Evolutionary conservation across 257 asterid genomes (phyloP), one percentile per base, ranked within the genome.

Genomic region (Gentiana straminea): DNA sequence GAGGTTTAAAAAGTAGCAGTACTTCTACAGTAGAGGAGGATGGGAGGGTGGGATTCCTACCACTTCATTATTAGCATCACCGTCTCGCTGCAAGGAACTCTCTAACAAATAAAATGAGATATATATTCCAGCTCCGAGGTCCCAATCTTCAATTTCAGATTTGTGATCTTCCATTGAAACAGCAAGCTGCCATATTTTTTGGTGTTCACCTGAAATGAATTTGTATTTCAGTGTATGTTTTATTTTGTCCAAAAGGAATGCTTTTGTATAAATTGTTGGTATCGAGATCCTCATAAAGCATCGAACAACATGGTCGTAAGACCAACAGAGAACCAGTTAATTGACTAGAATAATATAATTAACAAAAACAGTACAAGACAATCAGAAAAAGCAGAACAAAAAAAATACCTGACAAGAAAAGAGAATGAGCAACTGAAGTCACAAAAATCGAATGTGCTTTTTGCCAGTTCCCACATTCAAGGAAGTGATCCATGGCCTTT

Each of bases 71-170:
- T 74, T 73, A 64, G 86, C 61, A 66, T 61, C 68, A 69, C 58
- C 68, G 49, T 78, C 95, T 69, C 83, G 92, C 68, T 66, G 82
- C 73, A 90, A 69, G 43, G 96, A 82, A 69, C 74, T 78, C 60
- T 73, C 78, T 64, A 84, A 72, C 37, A 68, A 48, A 65, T 83
- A 88, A 79, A 75, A 92, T 7, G 94, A 85, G 57, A 85, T 69
- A 71, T 81, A 92, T 66, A 92, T 60, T 72, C 95, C 99, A 64
- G 94, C 96, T 59, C 98, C 98, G 44, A 91, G 78, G 70, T 91
- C 96, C 95, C 94, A 91, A 61, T 87, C 84, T 78, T 87, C 96
- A 60, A 84, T 91, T 81, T 87, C 95, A 53, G 89, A 79, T 68
- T 78, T 87, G 67, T 78, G 73, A 65, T 68, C 87, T 72, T 84